Evolutionary conservation across 73 alveolate genomes (phyloP), one percentile per base, ranked within the genome.

Genomic region (Paramecium sonneborni): DNA sequence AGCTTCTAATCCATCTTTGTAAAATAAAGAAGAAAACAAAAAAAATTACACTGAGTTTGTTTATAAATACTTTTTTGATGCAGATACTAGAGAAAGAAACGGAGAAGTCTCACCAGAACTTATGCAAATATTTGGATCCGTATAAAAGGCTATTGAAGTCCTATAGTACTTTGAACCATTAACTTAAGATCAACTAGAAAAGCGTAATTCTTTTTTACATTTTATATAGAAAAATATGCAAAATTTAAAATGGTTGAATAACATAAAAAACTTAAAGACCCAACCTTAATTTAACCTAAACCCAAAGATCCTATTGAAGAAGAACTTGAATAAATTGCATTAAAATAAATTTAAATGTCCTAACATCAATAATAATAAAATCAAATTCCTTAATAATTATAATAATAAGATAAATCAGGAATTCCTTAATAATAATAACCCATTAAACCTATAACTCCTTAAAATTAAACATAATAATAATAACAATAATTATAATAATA

Each of bases 11-110:
- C 87, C 87, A 8, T 21, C 11, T 5, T 34, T 74, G 18, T 28
- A 28, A 11, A 74, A 74, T 74, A 74, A 74, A 74, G 87, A 74
- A 35, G 87, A 28, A n/a, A 32, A 35, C 26, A 74, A 74, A 74
- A 32, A 74, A n/a, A n/a, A 28, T 35, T 74, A 35, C 10, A 35
- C 32, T 8, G 87, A 74, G n/a, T 74, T 74, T 35, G 87, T 74
- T 32, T 74, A 74, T 23, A 74, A 74, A 20, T 74, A 32, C 32
- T 74, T 74, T 15, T 74, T 14, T 74, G 87, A 74, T 74, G 87
- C 87, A 32, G 87, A 74, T 8, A 74, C 87, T 2, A 74, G 87
- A 74, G 87, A 74, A 74, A 74, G 87, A 38, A 67, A 74, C 1
- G 87, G 87, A 15, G 87, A 74, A 35, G 87, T 74, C 14, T 74